Percentiles rank a stretch among this genome's conserved stretches.
These are phyloP conservation scores for Globisporangium polare DNA, from an alignment of 352 stramenopile genomes.

Conservation along the genomic window DNA sequence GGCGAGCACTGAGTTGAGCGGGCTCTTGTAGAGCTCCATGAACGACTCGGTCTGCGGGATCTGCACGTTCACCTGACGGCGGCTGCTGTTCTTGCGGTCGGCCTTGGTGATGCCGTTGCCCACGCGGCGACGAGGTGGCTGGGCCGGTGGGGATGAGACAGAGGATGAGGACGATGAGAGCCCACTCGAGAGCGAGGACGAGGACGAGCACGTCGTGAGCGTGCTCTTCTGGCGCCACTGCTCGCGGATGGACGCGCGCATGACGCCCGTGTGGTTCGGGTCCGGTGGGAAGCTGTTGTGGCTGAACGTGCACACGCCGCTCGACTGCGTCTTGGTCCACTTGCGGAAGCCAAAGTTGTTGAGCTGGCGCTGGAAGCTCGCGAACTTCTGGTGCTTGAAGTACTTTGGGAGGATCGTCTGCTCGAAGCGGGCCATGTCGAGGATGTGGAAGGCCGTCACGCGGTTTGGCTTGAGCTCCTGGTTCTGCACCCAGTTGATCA, in stretches of 20 bases:
- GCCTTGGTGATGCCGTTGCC: slow-evolving; percentile 48
- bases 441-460: slow-evolving; percentile 76
- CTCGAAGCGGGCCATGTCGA: slow-evolving; percentile 79
- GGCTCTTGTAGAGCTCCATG: slow-evolving; percentile 39
- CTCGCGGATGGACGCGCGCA: slow-evolving; percentile 51
- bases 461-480: slow-evolving; percentile 55
- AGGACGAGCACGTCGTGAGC: slow-evolving; percentile 13
- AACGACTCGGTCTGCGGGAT: slow-evolving; percentile 29
- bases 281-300: slow-evolving; percentile 80
- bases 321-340: slow-evolving; percentile 77
- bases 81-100: slow-evolving; percentile 32
- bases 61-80: slow-evolving; percentile 24
- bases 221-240: slow-evolving; percentile 71
- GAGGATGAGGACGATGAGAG: neutral
- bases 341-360: slow-evolving; percentile 93
- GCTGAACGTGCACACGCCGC: slow-evolving; percentile 78
- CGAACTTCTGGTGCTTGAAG: slow-evolving; percentile 93
- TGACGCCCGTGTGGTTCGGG: slow-evolving; percentile 25
- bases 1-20: slow-evolving; percentile 20
- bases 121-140: slow-evolving; percentile 25
- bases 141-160: slow-evolving; percentile 6
- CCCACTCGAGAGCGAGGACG: slow-evolving; percentile 7
- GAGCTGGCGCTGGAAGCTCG: slow-evolving; percentile 90
- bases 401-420: slow-evolving; percentile 88
- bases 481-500: slow-evolving; percentile 78